Base-by-base conservation (phyloP, 2,329 filamentous ascomycete species). In the Cadophora luteo-olivacea region DNA sequence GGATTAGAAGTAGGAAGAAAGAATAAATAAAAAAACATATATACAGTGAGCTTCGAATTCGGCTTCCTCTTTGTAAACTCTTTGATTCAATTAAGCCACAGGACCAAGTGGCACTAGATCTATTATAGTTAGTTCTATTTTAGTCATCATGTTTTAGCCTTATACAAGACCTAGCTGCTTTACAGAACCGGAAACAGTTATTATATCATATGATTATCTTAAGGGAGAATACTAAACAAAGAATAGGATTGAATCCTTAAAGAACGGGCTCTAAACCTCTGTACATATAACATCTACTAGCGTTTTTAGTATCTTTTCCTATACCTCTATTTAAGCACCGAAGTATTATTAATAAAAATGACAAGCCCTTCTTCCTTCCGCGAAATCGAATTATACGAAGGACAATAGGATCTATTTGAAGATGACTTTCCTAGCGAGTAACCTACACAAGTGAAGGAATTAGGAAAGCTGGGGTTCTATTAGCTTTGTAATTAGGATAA, bases 351-450 rank as follows among this genome's bases (percentile, higher is more conserved):
- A 19, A 52, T n/a, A 7, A 52, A 24, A 22, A 52, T 52, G 14
- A 52, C 19, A 38, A 38, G 19, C 54, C 54, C 54, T 3, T 58
- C 54, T 32, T 38, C 29, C 38, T 58, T 58, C 29, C 54, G 14
- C 54, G 54, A 58, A 36, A 4, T 36, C 54, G 54, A 58, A 58
- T 58, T 32, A n/a, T 58, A 58, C 14, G 29, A 58, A 32, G n/a
- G 29, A 25, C 29, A 58, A 19, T 58, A 32, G 54, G 54, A 36
- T 11, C 29, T 16, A n/a, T 58, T 58, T n/a, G 54, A 58, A 32
- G 54, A 58, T 58, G 32, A 38, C 54, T 58, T 58, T 58, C 54
- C 14, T 58, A 58, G 14, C 29, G 5, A 54, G 14, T 9, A 54
- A 29, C 51, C 29, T 3, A 54, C 51, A 54, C 11, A 25, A 29